phyloP scores from a whole-genome alignment of 164 flowering plant species.

The Magnolia sinica region DNA sequence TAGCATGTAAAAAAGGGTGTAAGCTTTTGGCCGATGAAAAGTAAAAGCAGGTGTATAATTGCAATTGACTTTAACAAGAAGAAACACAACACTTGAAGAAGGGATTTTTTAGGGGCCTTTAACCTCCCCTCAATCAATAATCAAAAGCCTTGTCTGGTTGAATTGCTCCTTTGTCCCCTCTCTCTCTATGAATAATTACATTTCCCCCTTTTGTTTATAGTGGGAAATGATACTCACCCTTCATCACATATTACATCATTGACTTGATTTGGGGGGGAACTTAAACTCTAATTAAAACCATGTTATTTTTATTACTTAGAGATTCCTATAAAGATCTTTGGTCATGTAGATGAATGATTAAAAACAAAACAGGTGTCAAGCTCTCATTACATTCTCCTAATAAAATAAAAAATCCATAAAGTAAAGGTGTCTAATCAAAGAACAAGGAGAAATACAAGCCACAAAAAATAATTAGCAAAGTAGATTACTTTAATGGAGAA shows the following conservation, averaged over 20 bases:
- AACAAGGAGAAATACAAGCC: background rate
- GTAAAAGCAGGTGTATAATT: background rate
- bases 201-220: background rate
- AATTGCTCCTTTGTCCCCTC: conserved; percentile 5
- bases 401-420: conserved; percentile 2
- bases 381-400: background rate
- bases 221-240: conserved; percentile 6
- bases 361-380: conserved; percentile 1
- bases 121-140: conserved; percentile 1
- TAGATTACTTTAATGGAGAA: background rate
- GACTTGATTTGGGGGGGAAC: conserved; percentile 1
- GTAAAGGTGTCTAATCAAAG: conserved; percentile 4
- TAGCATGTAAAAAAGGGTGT: background rate
- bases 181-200: conserved; percentile 1
- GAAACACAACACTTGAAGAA: conserved; percentile 5
- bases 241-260: conserved; percentile 11
- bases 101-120: background rate
- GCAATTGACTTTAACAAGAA: conserved; percentile 1
- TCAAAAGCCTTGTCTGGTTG: conserved; percentile 1
- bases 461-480: conserved; percentile 3
- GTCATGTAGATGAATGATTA: conserved; percentile 7
- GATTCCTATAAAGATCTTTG: conserved; percentile 2
- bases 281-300: background rate
- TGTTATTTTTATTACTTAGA: background rate
- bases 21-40: background rate